Evolutionary conservation across 2,329 filamentous ascomycete genomes (phyloP).

Genomic region (Colletotrichum sp.): DNA sequence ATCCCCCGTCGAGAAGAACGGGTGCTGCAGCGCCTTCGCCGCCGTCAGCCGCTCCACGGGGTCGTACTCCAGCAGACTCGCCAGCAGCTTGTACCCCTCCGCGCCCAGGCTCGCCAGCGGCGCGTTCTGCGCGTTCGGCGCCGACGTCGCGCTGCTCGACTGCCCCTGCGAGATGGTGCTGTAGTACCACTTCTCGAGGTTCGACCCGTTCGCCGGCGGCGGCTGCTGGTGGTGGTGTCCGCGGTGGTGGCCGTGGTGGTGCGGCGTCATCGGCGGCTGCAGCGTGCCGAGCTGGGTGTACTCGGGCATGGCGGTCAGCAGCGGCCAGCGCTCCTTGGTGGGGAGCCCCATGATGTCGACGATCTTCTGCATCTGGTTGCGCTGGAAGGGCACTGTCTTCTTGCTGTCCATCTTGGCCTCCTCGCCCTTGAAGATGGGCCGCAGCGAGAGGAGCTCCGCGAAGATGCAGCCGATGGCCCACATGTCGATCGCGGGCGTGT

Average conservation of each 20-base stretch:
- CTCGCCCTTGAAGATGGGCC: constrained; percentile 97
- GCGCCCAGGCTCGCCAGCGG: constrained; percentile 67
- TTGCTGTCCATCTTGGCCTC: constrained; percentile 99
- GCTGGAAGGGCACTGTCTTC: constrained; percentile 95
- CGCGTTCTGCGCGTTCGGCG: constrained; percentile 34
- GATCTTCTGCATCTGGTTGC: constrained; percentile 99
- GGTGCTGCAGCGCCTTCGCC: constrained; percentile 84
- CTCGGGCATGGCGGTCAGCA: constrained; percentile 86
- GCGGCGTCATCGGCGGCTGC: constrained; percentile 51
- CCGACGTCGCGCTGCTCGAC: constrained; percentile 52
- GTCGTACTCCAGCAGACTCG: constrained; percentile 89
- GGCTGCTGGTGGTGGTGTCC: constrained; percentile 43
- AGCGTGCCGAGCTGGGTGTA: constrained; percentile 72
- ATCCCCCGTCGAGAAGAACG: constrained; percentile 82
- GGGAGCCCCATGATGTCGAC: constrained; percentile 95
- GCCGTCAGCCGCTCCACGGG: constrained; percentile 88
- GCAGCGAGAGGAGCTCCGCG: constrained; percentile 85
- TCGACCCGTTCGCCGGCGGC: constrained; percentile 39
- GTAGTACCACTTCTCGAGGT: constrained; percentile 83
- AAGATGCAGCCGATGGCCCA: constrained; percentile 99
- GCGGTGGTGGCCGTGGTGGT: constrained; percentile 45
- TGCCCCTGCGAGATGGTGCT: constrained; percentile 67
- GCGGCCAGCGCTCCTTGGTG: constrained; percentile 86
- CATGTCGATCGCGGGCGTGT: constrained; percentile 95
- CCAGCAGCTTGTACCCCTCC: constrained; percentile 83